phyloP scores from a whole-genome alignment of 192 early-diverging fungal genomes.

The Podila clonocystis region DNA sequence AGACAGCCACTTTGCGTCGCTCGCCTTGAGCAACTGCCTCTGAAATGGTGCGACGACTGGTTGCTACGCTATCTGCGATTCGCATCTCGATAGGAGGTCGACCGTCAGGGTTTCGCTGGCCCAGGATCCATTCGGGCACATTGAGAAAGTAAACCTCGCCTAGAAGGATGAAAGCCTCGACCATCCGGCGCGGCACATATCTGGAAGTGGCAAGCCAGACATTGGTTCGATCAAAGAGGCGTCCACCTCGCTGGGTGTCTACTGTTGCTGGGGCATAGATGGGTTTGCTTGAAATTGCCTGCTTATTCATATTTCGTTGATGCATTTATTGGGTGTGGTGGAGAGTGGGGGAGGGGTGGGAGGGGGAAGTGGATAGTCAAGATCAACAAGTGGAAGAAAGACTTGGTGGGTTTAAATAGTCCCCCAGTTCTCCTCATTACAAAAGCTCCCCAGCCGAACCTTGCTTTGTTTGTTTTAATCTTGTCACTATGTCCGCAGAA shows the following conservation, averaged over 20 bases:
- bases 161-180: constrained; percentile 16
- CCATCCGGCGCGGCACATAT: constrained; percentile 29
- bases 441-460: too few relatives aligned
- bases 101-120: neutral
- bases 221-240: constrained; percentile 17
- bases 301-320: too few relatives aligned
- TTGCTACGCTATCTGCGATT: constrained; percentile 24
- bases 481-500: too few relatives aligned
- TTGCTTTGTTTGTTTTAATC: too few relatives aligned
- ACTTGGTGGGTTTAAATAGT: neutral
- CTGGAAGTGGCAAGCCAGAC: constrained; percentile 21
- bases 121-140: constrained; percentile 42
- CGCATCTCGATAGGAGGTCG: constrained; percentile 23
- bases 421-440: too few relatives aligned
- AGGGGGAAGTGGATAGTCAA: neutral
- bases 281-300: neutral
- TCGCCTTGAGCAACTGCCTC: constrained; percentile 20
- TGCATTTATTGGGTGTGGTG: neutral
- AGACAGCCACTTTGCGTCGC: constrained; percentile 29
- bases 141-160: constrained; percentile 31
- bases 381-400: neutral
- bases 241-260: constrained; percentile 23
- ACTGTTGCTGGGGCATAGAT: constrained; percentile 26
- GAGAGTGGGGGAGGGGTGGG: neutral
- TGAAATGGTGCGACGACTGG: constrained; percentile 14